Evolutionary conservation across 345 rosid species (phyloP).

Genomic region (Rhodamnia rubescens): DNA sequence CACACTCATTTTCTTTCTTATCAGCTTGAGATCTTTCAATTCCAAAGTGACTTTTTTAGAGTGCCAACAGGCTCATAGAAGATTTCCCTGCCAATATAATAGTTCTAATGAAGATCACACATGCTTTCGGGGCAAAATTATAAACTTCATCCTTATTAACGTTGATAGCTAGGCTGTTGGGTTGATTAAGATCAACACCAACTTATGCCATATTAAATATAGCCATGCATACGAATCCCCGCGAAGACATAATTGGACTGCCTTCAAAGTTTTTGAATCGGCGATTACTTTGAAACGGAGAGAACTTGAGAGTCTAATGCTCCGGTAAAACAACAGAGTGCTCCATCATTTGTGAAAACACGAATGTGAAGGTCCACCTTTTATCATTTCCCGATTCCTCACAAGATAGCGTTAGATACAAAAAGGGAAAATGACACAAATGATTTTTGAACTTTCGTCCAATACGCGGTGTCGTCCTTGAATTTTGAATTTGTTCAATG

Average conservation of each 20-base stretch:
- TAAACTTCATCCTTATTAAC: neutral
- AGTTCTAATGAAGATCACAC: neutral
- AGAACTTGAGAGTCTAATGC: neutral
- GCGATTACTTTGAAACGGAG: neutral
- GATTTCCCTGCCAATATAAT: neutral
- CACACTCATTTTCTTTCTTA: neutral
- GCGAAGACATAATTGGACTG: neutral
- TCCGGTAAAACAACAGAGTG: neutral
- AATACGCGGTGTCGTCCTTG: no score
- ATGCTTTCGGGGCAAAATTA: neutral
- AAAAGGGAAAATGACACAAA: neutral
- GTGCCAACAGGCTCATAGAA: neutral
- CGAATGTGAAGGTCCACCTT: neutral
- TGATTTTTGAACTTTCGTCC: no score
- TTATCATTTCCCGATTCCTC: neutral
- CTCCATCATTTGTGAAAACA: neutral
- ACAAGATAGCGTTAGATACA: neutral
- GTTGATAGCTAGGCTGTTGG: neutral
- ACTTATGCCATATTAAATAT: neutral
- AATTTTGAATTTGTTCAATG: no score
- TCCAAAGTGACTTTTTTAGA: neutral
- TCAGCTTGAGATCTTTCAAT: neutral
- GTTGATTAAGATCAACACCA: neutral
- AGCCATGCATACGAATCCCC: neutral
- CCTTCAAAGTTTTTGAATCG: neutral